Conservation (phyloP, 768 basidiomycete species). For the Lyophyllum semitale region DNA sequence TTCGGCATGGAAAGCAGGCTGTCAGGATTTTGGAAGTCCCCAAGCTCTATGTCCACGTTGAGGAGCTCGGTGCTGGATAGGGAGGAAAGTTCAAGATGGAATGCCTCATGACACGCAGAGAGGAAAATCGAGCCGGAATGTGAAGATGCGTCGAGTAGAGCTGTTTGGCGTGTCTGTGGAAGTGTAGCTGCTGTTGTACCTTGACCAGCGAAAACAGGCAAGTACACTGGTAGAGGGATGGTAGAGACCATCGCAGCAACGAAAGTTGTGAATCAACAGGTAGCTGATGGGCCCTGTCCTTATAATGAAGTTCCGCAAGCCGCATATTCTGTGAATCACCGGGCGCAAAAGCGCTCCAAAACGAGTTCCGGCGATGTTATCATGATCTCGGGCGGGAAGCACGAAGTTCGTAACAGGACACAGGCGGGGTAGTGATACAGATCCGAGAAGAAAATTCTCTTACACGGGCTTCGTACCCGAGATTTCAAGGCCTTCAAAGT, state of each 20-base stretch:
- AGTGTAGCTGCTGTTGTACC: constrained; percentile 40
- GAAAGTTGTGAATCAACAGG: constrained; percentile 2
- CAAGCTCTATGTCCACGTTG: constrained; percentile 37
- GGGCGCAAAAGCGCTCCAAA: constrained; percentile 16
- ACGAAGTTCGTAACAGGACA: too few relatives aligned
- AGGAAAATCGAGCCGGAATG: constrained; percentile 45
- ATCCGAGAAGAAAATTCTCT: constrained; percentile 15
- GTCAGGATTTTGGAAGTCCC: constrained; percentile 43
- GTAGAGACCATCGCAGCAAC: constrained; percentile 10
- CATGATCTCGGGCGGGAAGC: constrained; percentile 16
- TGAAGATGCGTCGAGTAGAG: constrained; percentile 41
- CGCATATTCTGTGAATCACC: constrained; percentile 16
- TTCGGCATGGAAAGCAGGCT: constrained; percentile 39
- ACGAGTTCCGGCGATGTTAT: constrained; percentile 16
- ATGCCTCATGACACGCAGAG: constrained; percentile 50
- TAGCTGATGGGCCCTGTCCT: constrained; percentile 8
- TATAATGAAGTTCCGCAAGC: constrained; percentile 20
- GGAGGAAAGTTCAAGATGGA: constrained; percentile 48
- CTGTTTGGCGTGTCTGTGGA: constrained; percentile 34
- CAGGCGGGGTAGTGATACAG: too few relatives aligned
- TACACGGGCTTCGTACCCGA: constrained; percentile 19
- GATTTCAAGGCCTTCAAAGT: constrained; percentile 9
- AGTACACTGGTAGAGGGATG: constrained; percentile 18
- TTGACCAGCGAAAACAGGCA: constrained; percentile 63
- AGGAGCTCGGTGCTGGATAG: constrained; percentile 38